Evolutionary conservation across 1,284 basidiomycete genomes (phyloP).

Genomic region (Naganishia sp.): DNA sequence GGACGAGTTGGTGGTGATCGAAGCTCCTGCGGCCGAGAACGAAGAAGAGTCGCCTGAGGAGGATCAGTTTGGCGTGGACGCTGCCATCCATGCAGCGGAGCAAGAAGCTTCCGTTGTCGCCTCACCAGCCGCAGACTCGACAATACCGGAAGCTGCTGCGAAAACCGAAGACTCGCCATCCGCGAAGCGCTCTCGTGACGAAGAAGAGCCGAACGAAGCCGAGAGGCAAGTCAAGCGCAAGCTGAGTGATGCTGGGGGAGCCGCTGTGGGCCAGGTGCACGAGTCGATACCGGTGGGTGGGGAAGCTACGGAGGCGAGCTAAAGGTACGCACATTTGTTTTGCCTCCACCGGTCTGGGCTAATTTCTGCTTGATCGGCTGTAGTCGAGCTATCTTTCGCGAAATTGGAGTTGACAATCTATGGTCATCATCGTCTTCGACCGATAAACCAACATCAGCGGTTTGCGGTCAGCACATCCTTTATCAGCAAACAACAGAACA

Average conservation of each 20-base stretch:
- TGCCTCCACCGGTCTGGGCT: no score
- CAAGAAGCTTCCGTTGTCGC: neutral
- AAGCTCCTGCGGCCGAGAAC: neutral
- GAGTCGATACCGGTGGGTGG: neutral
- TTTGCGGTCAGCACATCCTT: no score
- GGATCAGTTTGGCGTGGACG: conserved; percentile 30
- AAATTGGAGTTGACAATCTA: no score
- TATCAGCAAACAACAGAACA: no score
- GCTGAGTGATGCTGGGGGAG: conserved; percentile 88
- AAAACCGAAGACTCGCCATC: neutral
- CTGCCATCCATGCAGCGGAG: conserved; percentile 25
- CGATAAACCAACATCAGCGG: no score
- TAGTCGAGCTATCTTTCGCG: no score
- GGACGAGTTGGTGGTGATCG: conserved; percentile 2
- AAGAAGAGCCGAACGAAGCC: conserved; percentile 51
- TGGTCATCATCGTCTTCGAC: no score
- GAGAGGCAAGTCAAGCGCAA: conserved; percentile 75
- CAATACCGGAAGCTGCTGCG: neutral
- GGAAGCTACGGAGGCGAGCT: neutral
- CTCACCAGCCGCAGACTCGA: neutral
- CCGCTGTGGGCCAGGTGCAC: conserved; percentile 60
- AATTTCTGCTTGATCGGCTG: no score
- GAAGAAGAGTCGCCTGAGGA: neutral
- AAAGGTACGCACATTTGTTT: no score
- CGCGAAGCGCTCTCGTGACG: neutral